Evolutionary conservation across 78 protist species (phyloP), one percentile per base, ranked within the genome.

Genomic region (Tieghemostelium lacteum): DNA sequence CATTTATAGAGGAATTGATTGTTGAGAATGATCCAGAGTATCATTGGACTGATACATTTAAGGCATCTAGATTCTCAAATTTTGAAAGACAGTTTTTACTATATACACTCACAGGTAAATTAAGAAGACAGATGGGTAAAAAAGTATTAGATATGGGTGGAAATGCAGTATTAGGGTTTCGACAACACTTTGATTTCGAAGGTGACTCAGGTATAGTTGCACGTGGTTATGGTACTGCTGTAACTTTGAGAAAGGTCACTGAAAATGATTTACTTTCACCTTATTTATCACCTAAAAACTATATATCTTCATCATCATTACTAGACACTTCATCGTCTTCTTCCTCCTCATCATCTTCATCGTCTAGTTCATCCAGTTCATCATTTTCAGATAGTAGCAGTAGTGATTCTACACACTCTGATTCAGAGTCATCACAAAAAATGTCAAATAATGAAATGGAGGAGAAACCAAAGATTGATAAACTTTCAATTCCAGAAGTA

Each of bases 11-110:
- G 40, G 91, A 83, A 45, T 58, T 98, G 24, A 60, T 97, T 37
- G 95, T 95, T 16, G 92, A 92, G 8, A 95, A 93, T 36, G 99
- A 98, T 61, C 99, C 99, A 3, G 99, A 98, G 31, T 72, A 94
- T 85, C 96, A 96, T 64, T 95, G 98, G 96, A 66, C 87, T 24
- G 92, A 86, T 71, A 70, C 89, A n/a, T 73, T 94, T 31, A 85
- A 95, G 52, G 92, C 95, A 54, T 93, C 95, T 0, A 66, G 88
- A 26, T 29, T 87, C 16, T 88, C 98, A 65, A 97, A 96, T 66
- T 96, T 96, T 24, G 96, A 94, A 24, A 94, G 98, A 33, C 96
- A 93, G 65, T 28, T 63, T 37, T 64, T 86, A 29, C 64, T 97
- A 31, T 75, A 57, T 28, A 62, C 83, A 45, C 65, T 96, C 16